A percentile compares a stretch with the other conserved stretches of the same genome.
phyloP scores from a whole-genome alignment of 441 rosid species.

The Dalechampia spathulata region DNA sequence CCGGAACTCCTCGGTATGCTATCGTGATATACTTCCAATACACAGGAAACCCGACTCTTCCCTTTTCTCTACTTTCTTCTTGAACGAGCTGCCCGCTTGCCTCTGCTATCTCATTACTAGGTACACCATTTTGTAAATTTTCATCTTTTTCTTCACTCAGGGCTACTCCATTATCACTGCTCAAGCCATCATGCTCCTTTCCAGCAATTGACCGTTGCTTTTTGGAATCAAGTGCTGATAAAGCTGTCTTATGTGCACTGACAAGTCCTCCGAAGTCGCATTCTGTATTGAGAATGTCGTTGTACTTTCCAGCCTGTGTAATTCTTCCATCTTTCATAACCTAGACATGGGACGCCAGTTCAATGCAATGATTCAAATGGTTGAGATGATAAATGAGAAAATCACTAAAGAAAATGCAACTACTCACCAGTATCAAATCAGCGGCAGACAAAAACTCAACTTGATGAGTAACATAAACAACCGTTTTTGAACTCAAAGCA shows the following conservation, averaged over 20 bases:
- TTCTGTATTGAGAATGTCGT: conserved; percentile 61
- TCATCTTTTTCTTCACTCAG: conserved; percentile 33
- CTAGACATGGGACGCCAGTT: conserved; percentile 26
- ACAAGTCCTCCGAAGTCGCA: conserved; percentile 83
- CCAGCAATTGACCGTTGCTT: conserved; percentile 29
- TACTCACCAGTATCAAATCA: conserved; percentile 56
- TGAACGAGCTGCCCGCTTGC: conserved; percentile 64
- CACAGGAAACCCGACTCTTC: conserved; percentile 58
- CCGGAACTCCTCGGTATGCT: conserved; percentile 81
- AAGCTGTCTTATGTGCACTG: conserved; percentile 71
- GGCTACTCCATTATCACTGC: conserved; percentile 13
- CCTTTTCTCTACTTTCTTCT: conserved; percentile 96
- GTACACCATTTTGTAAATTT: conserved; percentile 28
- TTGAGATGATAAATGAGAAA: neutral
- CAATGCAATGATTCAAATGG: conserved; percentile 3
- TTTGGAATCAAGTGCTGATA: conserved; percentile 43
- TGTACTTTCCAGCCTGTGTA: conserved; percentile 75
- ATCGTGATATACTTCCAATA: conserved; percentile 75
- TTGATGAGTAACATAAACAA: conserved; percentile 62
- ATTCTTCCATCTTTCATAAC: conserved; percentile 89
- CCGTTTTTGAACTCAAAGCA: conserved; percentile 42
- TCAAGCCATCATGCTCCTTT: conserved; percentile 13
- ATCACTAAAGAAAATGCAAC: neutral
- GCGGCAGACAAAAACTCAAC: conserved; percentile 60
- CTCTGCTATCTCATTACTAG: conserved; percentile 27